Percentiles rank a stretch among this genome's conserved stretches.
These are phyloP conservation scores for Geotrichum bryndzae DNA, from an alignment of 1,139 yeast species.

Conservation along the genomic window DNA sequence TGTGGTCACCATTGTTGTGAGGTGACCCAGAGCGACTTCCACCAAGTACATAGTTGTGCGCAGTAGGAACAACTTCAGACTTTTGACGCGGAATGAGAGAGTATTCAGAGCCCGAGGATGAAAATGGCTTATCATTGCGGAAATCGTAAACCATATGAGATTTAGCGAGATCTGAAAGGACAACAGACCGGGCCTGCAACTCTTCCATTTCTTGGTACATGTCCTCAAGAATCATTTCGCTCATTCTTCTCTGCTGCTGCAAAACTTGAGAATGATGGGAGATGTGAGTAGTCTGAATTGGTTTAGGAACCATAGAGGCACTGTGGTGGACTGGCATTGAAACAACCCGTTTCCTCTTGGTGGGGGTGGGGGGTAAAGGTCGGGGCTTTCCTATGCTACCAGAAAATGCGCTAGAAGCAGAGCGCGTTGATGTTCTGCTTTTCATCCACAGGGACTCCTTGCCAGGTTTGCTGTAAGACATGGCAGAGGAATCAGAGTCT, in stretches of 20 bases:
- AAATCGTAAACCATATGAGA: not conserved
- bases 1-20: constrained; percentile 14
- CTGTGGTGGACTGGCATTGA: not conserved
- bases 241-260: constrained; percentile 21
- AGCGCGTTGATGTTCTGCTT: not conserved
- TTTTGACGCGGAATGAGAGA: not conserved
- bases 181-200: constrained; percentile 25
- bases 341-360: not conserved
- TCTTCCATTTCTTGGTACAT: constrained; percentile 31
- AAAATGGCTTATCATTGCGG: not conserved
- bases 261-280: constrained; percentile 3
- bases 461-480: not conserved
- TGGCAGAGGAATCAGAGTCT: not conserved
- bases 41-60: not conserved
- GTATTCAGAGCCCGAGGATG: not conserved
- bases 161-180: constrained; percentile 6
- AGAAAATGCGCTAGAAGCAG: not conserved
- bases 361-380: constrained; percentile 15
- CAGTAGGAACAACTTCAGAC: not conserved
- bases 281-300: not conserved
- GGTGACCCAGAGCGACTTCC: not conserved
- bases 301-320: not conserved
- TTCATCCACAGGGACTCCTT: constrained; percentile 6
- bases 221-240: constrained; percentile 27
- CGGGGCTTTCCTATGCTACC: not conserved